Evolutionary conservation across 1,139 yeast species (phyloP).

Genomic region (Diutina siamensis): DNA sequence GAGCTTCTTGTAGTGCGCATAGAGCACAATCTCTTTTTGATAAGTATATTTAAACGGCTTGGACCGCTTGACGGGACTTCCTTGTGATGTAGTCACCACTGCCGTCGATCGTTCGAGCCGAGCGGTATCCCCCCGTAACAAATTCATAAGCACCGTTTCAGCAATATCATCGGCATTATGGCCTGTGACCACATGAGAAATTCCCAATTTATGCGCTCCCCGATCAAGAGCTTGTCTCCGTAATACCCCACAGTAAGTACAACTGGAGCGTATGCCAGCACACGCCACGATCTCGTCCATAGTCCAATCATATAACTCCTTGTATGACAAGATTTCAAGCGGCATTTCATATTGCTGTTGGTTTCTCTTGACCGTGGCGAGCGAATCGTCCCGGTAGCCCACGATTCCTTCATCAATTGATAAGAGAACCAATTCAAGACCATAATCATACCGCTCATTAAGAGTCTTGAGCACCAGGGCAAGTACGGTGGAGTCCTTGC

Average conservation of each 20-base stretch:
- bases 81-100: conserved; percentile 69
- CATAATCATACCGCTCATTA: conserved; percentile 82
- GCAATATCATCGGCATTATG: conserved; percentile 99
- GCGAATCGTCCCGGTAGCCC: conserved; percentile 93
- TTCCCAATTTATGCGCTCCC: conserved; percentile 84
- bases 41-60: conserved; percentile 94
- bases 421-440: conserved; percentile 66
- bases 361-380: conserved; percentile 92
- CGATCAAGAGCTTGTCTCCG: conserved; percentile 94
- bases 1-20: conserved; percentile 90
- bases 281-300: conserved; percentile 97
- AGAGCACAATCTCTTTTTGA: conserved; percentile 93
- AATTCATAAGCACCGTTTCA: conserved; percentile 91
- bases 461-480: conserved; percentile 81
- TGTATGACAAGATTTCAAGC: conserved; percentile 78
- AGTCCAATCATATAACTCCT: conserved; percentile 87
- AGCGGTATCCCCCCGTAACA: conserved; percentile 91
- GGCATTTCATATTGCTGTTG: conserved; percentile 83
- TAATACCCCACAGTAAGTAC: conserved; percentile 97
- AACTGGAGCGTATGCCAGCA: conserved; percentile 88
- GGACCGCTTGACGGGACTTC: conserved; percentile 78
- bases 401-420: conserved; percentile 95
- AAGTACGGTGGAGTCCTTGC: conserved; percentile 92
- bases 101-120: conserved; percentile 85
- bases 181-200: conserved; percentile 90